Conservation (phyloP, 2,329 filamentous ascomycete genomes). For the Byssochlamys sp. region DNA sequence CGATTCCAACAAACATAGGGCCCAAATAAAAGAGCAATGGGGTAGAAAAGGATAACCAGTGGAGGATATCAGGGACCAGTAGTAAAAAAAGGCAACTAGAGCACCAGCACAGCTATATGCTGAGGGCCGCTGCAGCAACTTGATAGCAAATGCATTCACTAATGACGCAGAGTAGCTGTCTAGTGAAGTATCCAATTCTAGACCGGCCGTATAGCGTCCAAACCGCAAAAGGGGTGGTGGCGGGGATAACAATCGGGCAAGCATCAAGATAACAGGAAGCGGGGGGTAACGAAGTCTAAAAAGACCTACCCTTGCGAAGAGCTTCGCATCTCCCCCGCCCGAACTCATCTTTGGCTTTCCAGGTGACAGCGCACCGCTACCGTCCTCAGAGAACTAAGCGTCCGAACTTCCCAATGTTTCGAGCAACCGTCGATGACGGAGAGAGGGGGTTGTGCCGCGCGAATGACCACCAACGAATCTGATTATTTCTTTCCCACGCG, state of each 20-base stretch:
- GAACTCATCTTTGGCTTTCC: constrained; percentile 45
- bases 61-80: neutral
- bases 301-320: constrained; percentile 84
- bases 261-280: constrained; percentile 9
- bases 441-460: neutral
- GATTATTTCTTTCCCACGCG: neutral
- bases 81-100: neutral
- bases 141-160: neutral
- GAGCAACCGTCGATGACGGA: neutral
- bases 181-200: neutral
- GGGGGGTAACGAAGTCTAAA: constrained; percentile 9
- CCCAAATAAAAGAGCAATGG: neutral
- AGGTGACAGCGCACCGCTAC: neutral
- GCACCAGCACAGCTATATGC: neutral
- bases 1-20: constrained; percentile 20
- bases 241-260: neutral
- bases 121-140: constrained; percentile 11
- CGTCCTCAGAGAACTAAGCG: constrained; percentile 2
- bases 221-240: constrained; percentile 5
- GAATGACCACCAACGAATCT: neutral
- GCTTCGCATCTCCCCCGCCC: constrained; percentile 88
- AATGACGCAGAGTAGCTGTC: neutral
- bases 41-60: constrained; percentile 2
- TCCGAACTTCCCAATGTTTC: constrained; percentile 5
- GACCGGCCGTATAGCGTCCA: constrained; percentile 16